Evolutionary conservation across 2,329 filamentous ascomycete genomes (phyloP), one percentile per base, ranked within the genome.

Genomic region (Diaporthe vaccinii): DNA sequence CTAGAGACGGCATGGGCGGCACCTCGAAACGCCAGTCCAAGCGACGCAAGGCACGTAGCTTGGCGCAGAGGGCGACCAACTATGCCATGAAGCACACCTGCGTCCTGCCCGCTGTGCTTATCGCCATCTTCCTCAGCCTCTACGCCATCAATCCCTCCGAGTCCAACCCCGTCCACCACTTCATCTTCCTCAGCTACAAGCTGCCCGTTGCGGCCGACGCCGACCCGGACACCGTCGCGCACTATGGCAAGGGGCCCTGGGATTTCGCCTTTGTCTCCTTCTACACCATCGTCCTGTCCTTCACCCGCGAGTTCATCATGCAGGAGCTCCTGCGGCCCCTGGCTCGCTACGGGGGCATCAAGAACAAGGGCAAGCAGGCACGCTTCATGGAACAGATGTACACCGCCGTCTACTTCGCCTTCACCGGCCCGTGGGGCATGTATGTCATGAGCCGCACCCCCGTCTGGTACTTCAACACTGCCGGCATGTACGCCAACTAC

Each of bases 311-410:
- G 84, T 98, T 98, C 84, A 89, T 98, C 85, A 98, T 98, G 96
- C 96, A 98, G 85, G 93, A 95, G 80, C 80, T 98, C 69, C 91
- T 98, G 75, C 91, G 93, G 17, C 96, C 95, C 0, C 87, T 96
- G 77, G 95, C 95, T 8, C 88, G 91, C 58, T 88, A 87, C 78
- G 91, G 88, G 73, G 94, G 94, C 22, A 91, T 98, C 81, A 89
- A 86, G 76, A 91, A 90, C 77, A 90, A 92, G 74, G 91, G 89
- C 78, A 98, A 98, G 86, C 95, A 97, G 81, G 90, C 93, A 22
- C 93, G 96, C 46, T 98, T 98, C 88, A 97, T 98, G 94, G 96
- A 98, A 84, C 96, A 98, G 85, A 91, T 93, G 81, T 98, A 98
- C 85, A 98, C 96, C 1, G 96, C 95, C 36, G 87, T 98, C 72